Base-by-base conservation (phyloP, 2,329 filamentous ascomycete species). In the Curvularia spicifera region DNA sequence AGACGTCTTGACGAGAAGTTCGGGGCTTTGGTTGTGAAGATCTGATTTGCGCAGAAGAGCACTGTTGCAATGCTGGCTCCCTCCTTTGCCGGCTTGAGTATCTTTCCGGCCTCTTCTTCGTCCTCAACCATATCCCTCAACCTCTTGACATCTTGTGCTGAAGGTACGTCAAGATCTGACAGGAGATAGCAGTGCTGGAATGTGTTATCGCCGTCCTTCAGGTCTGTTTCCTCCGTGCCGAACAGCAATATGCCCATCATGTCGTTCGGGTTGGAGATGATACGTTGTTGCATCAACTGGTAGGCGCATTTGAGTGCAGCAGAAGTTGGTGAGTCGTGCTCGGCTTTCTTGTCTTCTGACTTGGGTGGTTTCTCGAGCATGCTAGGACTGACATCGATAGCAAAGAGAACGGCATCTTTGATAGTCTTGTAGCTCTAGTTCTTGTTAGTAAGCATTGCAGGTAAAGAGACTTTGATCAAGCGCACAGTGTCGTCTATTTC, bases 401-500 rank as follows among this genome's bases (percentile, higher is more conserved):
- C 94, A 74, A 99, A 94, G 24, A 99, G 84, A n/a, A 98, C 86
- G n/a, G 95, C 95, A 87, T 99, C 95, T 80, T 97, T 97, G 73
- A 93, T 89, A 0, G 89, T 85, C 80, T 93, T 96, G 81, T 95
- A 99, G 77, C 87, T 89, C 92, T 74, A 54, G 10, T 28, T 18
- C 18, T 2, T 24, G 54, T 75, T 46, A 75, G 67, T 43, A 29
- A 13, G 20, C 5, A 12, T 5, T 1, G 2, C 1, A n/a, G n/a
- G 31, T 13, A 28, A 13, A 37, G 4, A 24, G 2, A 4, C 29
- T 15, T 18, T 3, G 4, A 7, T 18, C 42, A 15, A 20, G 59
- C 80, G 67, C 78, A 89, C 86, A 44, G 81, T 82, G 67, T 91
- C 89, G 61, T 90, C 88, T 58, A 89, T 76, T 64, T 90, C 87